Conservation (phyloP, 1,284 basidiomycete species). For the Gastroboletus turbinatus region DNA sequence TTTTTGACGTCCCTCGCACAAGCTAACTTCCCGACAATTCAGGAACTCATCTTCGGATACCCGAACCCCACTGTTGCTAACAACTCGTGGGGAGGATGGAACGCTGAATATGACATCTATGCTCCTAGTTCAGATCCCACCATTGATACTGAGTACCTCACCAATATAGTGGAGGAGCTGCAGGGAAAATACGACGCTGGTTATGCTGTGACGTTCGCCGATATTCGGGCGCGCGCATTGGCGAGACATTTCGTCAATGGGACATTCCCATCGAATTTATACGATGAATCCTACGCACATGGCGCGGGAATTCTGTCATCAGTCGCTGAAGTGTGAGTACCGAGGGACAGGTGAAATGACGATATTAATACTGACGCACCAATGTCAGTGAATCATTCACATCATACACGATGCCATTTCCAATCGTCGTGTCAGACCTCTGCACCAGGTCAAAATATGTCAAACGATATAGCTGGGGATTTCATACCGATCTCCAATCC, state of each 20-base stretch:
- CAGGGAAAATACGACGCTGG: constrained; percentile 33
- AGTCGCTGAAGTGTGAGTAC: constrained; percentile 33
- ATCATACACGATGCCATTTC: constrained; percentile 38
- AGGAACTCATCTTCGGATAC: constrained; percentile 39
- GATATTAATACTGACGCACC: neutral
- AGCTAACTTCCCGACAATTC: constrained; percentile 41
- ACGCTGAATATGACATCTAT: constrained; percentile 28
- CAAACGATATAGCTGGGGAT: constrained; percentile 20
- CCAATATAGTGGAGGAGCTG: constrained; percentile 32
- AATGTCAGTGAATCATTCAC: constrained; percentile 32
- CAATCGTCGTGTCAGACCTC: constrained; percentile 35
- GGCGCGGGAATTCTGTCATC: constrained; percentile 39
- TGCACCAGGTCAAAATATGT: constrained; percentile 30
- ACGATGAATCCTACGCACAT: constrained; percentile 32
- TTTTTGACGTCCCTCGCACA: constrained; percentile 39
- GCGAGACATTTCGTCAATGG: constrained; percentile 44
- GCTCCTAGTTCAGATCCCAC: constrained; percentile 19
- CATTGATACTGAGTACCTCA: constrained; percentile 22
- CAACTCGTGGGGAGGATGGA: constrained; percentile 37
- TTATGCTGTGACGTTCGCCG: constrained; percentile 36
- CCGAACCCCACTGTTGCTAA: constrained; percentile 13
- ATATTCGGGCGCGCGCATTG: constrained; percentile 36
- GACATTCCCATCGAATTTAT: constrained; percentile 35
- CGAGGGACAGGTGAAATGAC: no score
- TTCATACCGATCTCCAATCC: constrained; percentile 39